Evolutionary conservation across 2,329 filamentous ascomycete species (phyloP).

Genomic region (Claviceps quebecensis): DNA sequence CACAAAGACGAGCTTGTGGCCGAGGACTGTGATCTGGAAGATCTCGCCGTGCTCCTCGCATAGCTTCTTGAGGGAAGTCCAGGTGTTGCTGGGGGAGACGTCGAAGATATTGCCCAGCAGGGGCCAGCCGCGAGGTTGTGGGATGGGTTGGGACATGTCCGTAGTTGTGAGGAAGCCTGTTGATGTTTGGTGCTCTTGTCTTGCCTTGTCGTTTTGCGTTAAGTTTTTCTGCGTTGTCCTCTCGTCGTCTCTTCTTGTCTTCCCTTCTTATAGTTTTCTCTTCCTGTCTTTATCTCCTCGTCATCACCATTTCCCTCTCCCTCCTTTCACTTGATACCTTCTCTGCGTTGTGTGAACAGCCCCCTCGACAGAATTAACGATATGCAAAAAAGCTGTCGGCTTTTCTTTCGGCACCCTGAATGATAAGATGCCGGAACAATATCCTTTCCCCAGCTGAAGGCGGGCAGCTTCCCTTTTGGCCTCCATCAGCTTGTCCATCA

Average conservation of each 20-base stretch:
- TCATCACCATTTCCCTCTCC: too few relatives aligned
- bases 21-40: conserved; percentile 23
- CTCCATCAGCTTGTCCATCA: too few relatives aligned
- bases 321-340: too few relatives aligned
- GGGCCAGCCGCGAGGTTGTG: conserved; percentile 20
- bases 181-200: neutral
- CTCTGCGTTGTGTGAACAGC: too few relatives aligned
- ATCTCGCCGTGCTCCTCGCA: conserved; percentile 24
- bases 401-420: too few relatives aligned
- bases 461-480: too few relatives aligned
- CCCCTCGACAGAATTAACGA: too few relatives aligned
- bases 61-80: conserved; percentile 22
- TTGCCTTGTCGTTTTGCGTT: neutral
- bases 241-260: neutral
- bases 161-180: neutral
- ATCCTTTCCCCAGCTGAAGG: too few relatives aligned
- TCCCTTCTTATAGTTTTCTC: too few relatives aligned
- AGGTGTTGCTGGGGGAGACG: conserved; percentile 21
- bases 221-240: neutral
- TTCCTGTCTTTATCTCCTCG: too few relatives aligned
- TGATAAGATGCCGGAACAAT: too few relatives aligned
- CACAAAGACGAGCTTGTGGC: conserved; percentile 26
- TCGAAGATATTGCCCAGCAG: conserved; percentile 24
- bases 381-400: too few relatives aligned
- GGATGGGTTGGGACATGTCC: conserved; percentile 21